Percentiles rank a stretch among this genome's conserved stretches.
Conservation (phyloP, 2,329 filamentous ascomycete species). For the Diplodia corticola region DNA sequence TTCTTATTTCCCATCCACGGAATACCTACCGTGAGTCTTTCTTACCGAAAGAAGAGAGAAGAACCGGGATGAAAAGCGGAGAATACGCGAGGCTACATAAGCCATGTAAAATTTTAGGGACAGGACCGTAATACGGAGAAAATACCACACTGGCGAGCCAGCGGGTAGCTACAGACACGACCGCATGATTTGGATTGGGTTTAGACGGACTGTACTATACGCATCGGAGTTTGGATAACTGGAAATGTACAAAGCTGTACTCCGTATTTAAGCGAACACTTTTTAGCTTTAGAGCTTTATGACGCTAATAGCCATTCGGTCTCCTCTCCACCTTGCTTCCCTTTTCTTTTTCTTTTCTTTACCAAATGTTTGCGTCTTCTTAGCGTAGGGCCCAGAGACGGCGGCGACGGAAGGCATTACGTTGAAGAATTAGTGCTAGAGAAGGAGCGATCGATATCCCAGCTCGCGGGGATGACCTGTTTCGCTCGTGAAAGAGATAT, state of each 20-base stretch:
- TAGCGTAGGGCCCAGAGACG: neutral
- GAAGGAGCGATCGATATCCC: neutral
- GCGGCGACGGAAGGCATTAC: neutral
- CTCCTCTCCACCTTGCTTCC: neutral
- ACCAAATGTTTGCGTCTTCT: neutral
- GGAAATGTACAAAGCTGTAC: neutral
- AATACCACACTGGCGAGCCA: neutral
- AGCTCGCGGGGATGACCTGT: neutral
- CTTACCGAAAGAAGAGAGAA: neutral
- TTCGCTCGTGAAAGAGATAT: neutral
- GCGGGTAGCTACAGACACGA: neutral
- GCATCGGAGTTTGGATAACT: neutral
- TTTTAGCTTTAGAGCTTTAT: neutral
- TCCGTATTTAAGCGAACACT: neutral
- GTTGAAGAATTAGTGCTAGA: neutral
- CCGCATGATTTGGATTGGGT: neutral
- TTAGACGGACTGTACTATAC: conserved; percentile 16
- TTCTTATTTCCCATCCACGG: too few species aligned
- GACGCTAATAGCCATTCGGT: neutral
- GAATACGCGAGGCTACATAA: neutral
- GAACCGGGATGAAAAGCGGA: neutral
- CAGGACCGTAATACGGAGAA: neutral
- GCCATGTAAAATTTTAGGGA: neutral
- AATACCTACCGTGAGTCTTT: neutral
- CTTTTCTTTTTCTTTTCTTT: neutral